Conservation (phyloP, 257 asterid genomes). For the Solanum bulbocastanum region DNA sequence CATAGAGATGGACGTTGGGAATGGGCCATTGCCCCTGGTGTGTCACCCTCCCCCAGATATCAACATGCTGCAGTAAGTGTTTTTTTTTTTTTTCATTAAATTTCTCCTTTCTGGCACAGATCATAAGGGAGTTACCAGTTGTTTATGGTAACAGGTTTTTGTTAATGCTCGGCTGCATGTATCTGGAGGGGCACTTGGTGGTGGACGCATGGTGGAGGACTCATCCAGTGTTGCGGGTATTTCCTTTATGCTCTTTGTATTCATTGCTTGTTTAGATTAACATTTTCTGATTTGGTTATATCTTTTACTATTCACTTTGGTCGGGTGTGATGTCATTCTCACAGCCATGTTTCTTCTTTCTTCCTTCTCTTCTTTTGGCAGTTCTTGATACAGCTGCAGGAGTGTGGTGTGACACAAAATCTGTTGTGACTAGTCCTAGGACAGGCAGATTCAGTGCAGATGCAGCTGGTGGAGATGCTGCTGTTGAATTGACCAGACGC, state of each 20-base stretch:
- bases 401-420: constrained; percentile 97
- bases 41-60: constrained; percentile 97
- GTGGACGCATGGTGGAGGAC: constrained; percentile 99
- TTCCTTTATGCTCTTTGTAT: neutral
- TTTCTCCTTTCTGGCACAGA: neutral
- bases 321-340: neutral
- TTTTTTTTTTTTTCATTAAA: neutral
- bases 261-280: neutral
- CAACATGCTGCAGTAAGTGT: constrained; percentile 95
- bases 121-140: neutral
- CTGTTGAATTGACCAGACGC: constrained; percentile 93
- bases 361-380: constrained; percentile 14
- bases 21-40: constrained; percentile 99
- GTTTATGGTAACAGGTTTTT: constrained; percentile 52
- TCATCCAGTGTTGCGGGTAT: constrained; percentile 96
- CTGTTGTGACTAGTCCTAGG: constrained; percentile 95
- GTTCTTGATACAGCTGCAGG: constrained; percentile 99
- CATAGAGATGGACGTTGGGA: constrained; percentile 99
- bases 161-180: constrained; percentile 99
- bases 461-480: constrained; percentile 99
- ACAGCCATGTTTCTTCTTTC: neutral
- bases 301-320: neutral
- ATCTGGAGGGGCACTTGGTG: constrained; percentile 99
- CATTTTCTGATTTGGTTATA: neutral
- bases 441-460: constrained; percentile 96